Evolutionary conservation across 192 early-diverging fungal genomes (phyloP), one percentile per base, ranked within the genome.

Genomic region (Linnemannia exigua): DNA sequence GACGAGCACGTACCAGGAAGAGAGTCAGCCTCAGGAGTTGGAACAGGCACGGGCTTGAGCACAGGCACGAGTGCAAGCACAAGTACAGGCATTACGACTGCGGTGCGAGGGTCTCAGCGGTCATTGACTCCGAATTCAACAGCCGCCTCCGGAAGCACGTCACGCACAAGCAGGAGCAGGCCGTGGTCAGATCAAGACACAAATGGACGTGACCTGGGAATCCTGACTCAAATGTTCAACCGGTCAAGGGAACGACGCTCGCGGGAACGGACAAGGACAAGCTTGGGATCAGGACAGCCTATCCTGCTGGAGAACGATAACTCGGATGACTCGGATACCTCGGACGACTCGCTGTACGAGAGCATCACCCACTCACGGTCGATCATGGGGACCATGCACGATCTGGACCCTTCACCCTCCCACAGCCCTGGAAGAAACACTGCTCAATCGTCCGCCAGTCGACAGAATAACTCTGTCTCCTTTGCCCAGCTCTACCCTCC

Each of bases 281-380:
- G 20, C 3, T 0, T 63, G 58, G 58, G 58, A 31, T 63, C 58
- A 15, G 28, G 58, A 54, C 52, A 54, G 28, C 25, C 9, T 2
- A n/a, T 25, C 3, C 28, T 63, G 58, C n/a, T 63, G 58, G 58
- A 63, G 4, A 63, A 31, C 28, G 58, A 63, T 25, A 12, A 63
- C 58, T 33, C 58, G 58, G 58, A 63, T 63, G 58, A 63, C 58
- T 63, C 58, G 58, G 58, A 63, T 63, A 63, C 58, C 9, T 63
- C 58, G 28, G 58, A 63, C 0, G 58, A 63, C 12, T 63, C 58
- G 28, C 25, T 63, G 25, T 63, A 63, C 58, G 58, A 63, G 28
- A 63, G 58, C 28, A n/a, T 63, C 22, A 31, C 28, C 28, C 58
- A 63, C 22, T n/a, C 58, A 63, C 25, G 58, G 12, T 63, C 58